phyloP scores from a whole-genome alignment of 257 asterid species.

The Datura wrightii region DNA sequence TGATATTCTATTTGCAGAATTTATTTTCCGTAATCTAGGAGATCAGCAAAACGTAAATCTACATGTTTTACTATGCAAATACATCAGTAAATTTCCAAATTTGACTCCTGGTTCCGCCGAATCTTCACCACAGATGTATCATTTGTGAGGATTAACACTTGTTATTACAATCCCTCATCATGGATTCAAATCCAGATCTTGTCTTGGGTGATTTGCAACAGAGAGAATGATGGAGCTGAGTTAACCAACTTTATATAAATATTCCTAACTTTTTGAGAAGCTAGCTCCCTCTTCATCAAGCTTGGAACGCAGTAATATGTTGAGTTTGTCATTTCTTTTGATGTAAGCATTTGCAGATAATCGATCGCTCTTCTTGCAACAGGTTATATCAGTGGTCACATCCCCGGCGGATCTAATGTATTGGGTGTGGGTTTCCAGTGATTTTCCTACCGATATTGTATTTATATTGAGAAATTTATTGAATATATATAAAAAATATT shows the following conservation, averaged over 20 bases:
- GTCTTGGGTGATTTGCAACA: background rate
- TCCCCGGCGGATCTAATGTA: too few species aligned
- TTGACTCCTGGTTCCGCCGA: too few species aligned
- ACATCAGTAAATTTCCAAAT: background rate
- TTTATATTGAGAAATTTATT: too few species aligned
- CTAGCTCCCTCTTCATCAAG: background rate
- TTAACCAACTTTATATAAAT: background rate
- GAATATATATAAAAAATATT: too few species aligned
- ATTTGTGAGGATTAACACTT: background rate
- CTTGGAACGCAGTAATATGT: background rate
- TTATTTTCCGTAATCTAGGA: background rate
- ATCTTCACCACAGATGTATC: background rate
- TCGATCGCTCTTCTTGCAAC: background rate
- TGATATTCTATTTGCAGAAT: background rate
- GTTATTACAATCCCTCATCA: too few species aligned
- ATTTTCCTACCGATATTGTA: too few species aligned
- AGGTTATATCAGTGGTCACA: background rate
- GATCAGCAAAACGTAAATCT: background rate
- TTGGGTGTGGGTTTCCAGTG: too few species aligned
- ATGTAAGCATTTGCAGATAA: background rate
- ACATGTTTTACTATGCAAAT: background rate
- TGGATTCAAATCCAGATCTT: background rate
- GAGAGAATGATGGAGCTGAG: conserved; percentile 7
- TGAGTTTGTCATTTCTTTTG: background rate
- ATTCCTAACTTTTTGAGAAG: too few species aligned